A percentile compares a stretch with the other conserved stretches of the same genome.
These are phyloP conservation scores for Phoma sp. DNA, from an alignment of 2,329 filamentous ascomycete genomes.

Conservation along the genomic window DNA sequence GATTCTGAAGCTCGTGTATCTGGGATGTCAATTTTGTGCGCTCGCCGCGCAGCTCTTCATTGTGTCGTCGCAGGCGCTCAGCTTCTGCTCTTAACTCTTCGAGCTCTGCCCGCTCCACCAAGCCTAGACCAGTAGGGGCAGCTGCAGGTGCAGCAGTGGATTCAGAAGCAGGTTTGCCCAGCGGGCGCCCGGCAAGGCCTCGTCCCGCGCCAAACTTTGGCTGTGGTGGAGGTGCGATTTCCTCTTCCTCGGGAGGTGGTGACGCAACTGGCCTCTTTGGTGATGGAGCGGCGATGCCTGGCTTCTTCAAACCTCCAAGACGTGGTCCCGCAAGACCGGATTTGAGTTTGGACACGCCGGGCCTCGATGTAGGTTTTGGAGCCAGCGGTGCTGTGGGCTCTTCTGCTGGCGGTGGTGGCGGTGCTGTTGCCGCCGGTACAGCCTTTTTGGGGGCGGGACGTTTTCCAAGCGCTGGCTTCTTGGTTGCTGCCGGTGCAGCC, in stretches of 20 bases:
- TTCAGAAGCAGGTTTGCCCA: constrained; percentile 86
- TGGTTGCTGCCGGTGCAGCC: constrained; percentile 55
- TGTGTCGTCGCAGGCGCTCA: constrained; percentile 75
- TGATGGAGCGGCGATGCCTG: constrained; percentile 48
- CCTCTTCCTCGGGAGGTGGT: constrained; percentile 56
- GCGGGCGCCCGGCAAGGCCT: constrained; percentile 83
- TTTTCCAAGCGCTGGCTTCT: constrained; percentile 53
- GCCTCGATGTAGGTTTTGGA: constrained; percentile 65
- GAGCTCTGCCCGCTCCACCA: constrained; percentile 88
- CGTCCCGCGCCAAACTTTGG: constrained; percentile 70
- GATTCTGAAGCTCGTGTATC: constrained; percentile 92
- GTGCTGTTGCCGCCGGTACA: constrained; percentile 49
- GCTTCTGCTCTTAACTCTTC: constrained; percentile 87
- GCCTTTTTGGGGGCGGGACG: constrained; percentile 63
- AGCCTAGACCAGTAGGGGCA: constrained; percentile 70
- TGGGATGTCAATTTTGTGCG: constrained; percentile 83
- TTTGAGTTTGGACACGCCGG: constrained; percentile 52
- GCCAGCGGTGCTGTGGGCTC: constrained; percentile 63
- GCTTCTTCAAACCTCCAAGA: constrained; percentile 54
- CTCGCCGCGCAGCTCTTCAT: constrained; percentile 83
- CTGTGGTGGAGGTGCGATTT: constrained; percentile 53
- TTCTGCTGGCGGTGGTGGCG: constrained; percentile 50
- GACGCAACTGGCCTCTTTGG: constrained; percentile 54
- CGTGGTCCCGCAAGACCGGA: constrained; percentile 47
- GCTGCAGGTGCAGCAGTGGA: constrained; percentile 55